phyloP scores from a whole-genome alignment of 2,329 filamentous ascomycete species.

The Trichoderma brevicompactum region DNA sequence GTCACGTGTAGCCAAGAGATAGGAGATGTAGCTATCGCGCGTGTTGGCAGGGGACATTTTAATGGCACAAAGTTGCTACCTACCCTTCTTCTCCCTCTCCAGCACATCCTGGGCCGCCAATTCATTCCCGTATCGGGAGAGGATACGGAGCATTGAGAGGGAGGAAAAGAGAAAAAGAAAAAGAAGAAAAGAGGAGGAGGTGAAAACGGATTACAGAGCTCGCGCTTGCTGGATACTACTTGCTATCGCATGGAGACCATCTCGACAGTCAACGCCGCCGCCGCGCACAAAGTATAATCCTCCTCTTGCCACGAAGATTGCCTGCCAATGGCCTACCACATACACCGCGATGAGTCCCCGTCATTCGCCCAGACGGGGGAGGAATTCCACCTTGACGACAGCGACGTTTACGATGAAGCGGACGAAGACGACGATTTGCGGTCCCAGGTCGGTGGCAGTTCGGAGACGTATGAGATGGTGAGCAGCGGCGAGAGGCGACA shows the following conservation, averaged over 20 bases:
- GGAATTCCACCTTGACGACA: conserved; percentile 44
- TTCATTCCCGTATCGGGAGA: conserved; percentile 19
- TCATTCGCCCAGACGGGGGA: conserved; percentile 48
- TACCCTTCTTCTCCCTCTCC: neutral
- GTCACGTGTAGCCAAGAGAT: conserved; percentile 25
- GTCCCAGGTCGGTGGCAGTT: conserved; percentile 38
- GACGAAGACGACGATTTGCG: conserved; percentile 39
- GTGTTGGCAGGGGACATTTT: conserved; percentile 15
- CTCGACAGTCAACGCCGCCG: conserved; percentile 6
- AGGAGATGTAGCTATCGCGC: conserved; percentile 20
- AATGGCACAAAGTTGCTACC: neutral
- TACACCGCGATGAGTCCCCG: conserved; percentile 38
- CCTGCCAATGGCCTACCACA: conserved; percentile 34
- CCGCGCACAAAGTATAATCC: conserved; percentile 13
- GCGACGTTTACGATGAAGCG: conserved; percentile 33
- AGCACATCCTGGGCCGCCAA: neutral
- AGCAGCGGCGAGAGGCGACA: conserved; percentile 32
- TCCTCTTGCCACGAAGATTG: neutral
- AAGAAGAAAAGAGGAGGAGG: neutral
- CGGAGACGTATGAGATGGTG: conserved; percentile 45
- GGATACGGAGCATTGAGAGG: conserved; percentile 9
- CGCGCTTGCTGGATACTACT: neutral
- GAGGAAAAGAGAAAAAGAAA: neutral
- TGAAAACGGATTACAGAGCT: neutral
- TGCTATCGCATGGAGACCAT: conserved; percentile 18